Conservation (phyloP, 208 protist species). For the Wallacemonas collosoma region DNA sequence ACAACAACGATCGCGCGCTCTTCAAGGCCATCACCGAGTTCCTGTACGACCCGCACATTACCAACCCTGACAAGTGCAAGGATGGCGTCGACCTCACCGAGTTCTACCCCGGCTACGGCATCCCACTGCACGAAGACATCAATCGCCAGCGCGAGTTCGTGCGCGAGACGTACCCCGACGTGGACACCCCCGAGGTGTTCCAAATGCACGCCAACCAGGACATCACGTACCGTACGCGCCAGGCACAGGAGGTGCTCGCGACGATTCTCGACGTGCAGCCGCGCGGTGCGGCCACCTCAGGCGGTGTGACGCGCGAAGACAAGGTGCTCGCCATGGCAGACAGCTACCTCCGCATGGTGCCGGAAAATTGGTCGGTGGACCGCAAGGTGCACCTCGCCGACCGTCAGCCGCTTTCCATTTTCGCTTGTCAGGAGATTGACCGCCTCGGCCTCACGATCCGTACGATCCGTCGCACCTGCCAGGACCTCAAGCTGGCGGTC, state of each 20-base stretch:
- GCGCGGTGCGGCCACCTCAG: conserved; percentile 82
- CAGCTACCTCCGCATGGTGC: conserved; percentile 91
- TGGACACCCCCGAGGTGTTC: conserved; percentile 97
- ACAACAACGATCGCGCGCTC: conserved; percentile 97
- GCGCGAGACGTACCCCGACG: conserved; percentile 93
- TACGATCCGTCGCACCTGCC: conserved; percentile 85
- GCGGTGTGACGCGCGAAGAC: conserved; percentile 93
- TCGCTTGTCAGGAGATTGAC: conserved; percentile 96
- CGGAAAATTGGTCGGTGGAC: conserved; percentile 90
- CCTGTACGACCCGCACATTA: conserved; percentile 91
- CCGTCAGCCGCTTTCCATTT: conserved; percentile 96
- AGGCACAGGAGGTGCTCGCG: conserved; percentile 92
- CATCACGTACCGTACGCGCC: conserved; percentile 93
- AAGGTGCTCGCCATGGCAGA: conserved; percentile 91
- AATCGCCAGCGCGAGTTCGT: conserved; percentile 94
- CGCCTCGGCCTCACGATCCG: conserved; percentile 89
- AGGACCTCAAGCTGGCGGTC: conserved; percentile 96
- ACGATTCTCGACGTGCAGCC: conserved; percentile 97
- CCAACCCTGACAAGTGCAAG: conserved; percentile 88
- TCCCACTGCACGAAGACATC: conserved; percentile 93
- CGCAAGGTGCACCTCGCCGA: conserved; percentile 76
- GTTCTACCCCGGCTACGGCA: conserved; percentile 87
- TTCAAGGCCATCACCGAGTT: conserved; percentile 98
- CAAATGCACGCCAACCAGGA: conserved; percentile 98
- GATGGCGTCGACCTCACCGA: conserved; percentile 82